phyloP scores from a whole-genome alignment of 495 filamentous ascomycete species.

The Stereocaulon alpinum region DNA sequence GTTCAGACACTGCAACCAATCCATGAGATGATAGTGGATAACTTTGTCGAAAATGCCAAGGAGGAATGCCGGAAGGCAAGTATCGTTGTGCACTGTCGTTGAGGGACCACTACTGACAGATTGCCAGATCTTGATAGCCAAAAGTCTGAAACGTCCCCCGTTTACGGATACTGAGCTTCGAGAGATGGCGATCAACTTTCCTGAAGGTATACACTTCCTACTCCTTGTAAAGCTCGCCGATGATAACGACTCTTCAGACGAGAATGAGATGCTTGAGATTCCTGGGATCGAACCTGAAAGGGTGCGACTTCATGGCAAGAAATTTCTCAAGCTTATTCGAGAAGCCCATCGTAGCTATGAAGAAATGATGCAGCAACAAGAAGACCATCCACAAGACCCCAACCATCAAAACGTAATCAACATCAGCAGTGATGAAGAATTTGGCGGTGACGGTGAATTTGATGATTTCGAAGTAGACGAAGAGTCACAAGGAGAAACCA shows the following conservation, averaged over 20 bases:
- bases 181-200: slow-evolving; percentile 72
- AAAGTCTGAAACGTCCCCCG: slow-evolving; percentile 48
- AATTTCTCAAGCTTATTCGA: slow-evolving; percentile 55
- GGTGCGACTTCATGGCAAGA: slow-evolving; percentile 56
- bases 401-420: slow-evolving; percentile 60
- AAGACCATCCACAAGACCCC: slow-evolving; percentile 40
- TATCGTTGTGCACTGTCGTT: not conserved
- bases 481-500: slow-evolving; percentile 25
- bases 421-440: slow-evolving; percentile 53
- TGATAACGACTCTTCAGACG: slow-evolving; percentile 20
- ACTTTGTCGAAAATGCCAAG: slow-evolving; percentile 56
- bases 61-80: slow-evolving; percentile 47
- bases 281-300: slow-evolving; percentile 59
- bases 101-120: slow-evolving; percentile 8
- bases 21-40: slow-evolving; percentile 53
- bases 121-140: slow-evolving; percentile 49
- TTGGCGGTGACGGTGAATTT: slow-evolving; percentile 35
- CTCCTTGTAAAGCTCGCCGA: not conserved
- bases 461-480: slow-evolving; percentile 33
- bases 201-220: slow-evolving; percentile 40
- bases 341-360: slow-evolving; percentile 46
- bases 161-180: slow-evolving; percentile 73
- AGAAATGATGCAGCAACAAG: slow-evolving; percentile 32
- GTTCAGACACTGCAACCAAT: slow-evolving; percentile 50
- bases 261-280: slow-evolving; percentile 53